Evolutionary conservation across 2,329 filamentous ascomycete genomes (phyloP).

Genomic region (Ophiostoma perfectum): DNA sequence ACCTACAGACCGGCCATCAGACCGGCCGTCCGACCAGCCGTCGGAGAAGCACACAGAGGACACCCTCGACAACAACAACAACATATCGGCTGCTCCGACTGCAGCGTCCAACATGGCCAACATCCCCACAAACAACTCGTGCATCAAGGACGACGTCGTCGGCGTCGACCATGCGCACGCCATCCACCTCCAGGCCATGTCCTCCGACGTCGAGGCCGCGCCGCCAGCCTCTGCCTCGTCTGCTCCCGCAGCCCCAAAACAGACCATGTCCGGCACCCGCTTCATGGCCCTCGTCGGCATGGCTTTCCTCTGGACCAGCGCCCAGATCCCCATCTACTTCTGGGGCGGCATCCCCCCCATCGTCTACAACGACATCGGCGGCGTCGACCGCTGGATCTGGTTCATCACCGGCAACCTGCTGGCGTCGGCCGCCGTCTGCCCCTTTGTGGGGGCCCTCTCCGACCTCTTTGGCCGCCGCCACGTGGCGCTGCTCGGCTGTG

Average conservation of each 20-base stretch:
- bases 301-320: conserved; percentile 31
- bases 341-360: conserved; percentile 44
- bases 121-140: background rate
- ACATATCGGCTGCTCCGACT: background rate
- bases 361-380: conserved; percentile 57
- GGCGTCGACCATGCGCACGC: background rate
- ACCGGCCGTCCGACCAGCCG: background rate
- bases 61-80: background rate
- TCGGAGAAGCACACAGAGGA: background rate
- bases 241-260: background rate
- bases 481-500: conserved; percentile 51
- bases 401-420: conserved; percentile 51
- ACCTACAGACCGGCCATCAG: background rate
- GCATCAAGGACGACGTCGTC: background rate
- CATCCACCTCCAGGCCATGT: background rate
- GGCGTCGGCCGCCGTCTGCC: conserved; percentile 52
- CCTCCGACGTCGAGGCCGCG: background rate
- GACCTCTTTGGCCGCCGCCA: conserved; percentile 58
- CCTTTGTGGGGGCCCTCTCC: conserved; percentile 61
- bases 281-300: conserved; percentile 30
- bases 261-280: conserved; percentile 21
- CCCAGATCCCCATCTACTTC: conserved; percentile 32
- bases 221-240: background rate
- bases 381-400: conserved; percentile 57
- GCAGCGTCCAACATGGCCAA: background rate